These are phyloP conservation scores for Suhomyces wounanorum DNA, from an alignment of 1,139 yeast genomes.

Conservation along the genomic window DNA sequence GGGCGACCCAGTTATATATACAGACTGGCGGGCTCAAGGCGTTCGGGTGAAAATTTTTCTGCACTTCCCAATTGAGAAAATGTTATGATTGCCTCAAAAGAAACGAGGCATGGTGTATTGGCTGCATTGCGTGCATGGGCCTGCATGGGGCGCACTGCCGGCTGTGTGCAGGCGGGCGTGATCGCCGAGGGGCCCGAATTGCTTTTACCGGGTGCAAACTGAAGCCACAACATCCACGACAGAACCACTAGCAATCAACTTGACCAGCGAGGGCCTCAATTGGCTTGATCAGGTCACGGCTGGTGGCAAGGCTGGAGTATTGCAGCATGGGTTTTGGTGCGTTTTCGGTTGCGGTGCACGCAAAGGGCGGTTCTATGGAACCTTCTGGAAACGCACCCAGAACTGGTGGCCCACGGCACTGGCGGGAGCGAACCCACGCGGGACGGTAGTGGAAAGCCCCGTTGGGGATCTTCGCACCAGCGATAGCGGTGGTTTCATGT, in stretches of 20 bases:
- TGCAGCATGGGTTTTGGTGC: neutral
- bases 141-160: neutral
- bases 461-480: neutral
- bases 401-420: neutral
- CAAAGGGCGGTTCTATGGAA: neutral
- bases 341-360: neutral
- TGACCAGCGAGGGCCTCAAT: neutral
- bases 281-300: neutral
- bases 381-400: neutral
- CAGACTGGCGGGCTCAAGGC: constrained; percentile 6
- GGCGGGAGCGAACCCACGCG: neutral
- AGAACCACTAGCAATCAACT: neutral
- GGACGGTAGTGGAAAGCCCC: neutral
- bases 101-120: constrained; percentile 7
- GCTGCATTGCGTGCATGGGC: constrained; percentile 8
- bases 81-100: constrained; percentile 13
- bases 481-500: neutral
- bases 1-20: constrained; percentile 10
- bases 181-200: neutral
- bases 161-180: neutral
- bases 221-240: neutral
- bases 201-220: neutral
- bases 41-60: constrained; percentile 13
- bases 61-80: constrained; percentile 8
- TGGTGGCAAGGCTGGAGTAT: neutral